Base-by-base conservation (phyloP, 2,329 filamentous ascomycete genomes). In the Colletotrichum horii region DNA sequence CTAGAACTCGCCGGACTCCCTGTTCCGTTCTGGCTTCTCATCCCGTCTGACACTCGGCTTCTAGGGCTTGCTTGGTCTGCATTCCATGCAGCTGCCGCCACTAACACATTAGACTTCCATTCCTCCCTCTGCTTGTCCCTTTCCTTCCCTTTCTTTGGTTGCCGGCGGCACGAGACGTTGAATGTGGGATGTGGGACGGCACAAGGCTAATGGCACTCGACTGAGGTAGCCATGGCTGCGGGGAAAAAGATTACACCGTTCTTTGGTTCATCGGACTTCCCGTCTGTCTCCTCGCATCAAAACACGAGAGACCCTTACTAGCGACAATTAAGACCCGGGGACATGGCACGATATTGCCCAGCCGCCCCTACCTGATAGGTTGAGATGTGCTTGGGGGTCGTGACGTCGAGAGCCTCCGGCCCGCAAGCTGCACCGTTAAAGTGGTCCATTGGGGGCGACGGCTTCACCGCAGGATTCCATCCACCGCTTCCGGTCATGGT, bases 241-340 rank as follows among this genome's bases (percentile, higher is more conserved):
- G 66, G 72, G 61, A 61, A 55, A 60, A 38, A 26, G 38, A 26
- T 15, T 34, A 75, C 48, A 66, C 69, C 69, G 38, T 66, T 72
- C 26, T 58, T 67, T 48, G 36, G 71, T 48, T 67, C 69, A 67
- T 72, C 69, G 38, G 62, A 67, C 69, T 62, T 75, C 52, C 72
- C 69, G 60, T 65, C 38, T n/a, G 22, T 56, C 30, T 30, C 36
- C 48, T 61, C 30, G 34, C 61, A 55, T 36, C 30, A 74, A 32
- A 70, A 70, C 67, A 61, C 61, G 68, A 74, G 28, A 70, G 28
- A 26, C 43, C 71, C 66, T 65, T 70, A 70, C 67, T 66, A 32
- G 60, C 48, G 26, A 34, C 48, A n/a, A 66, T 38, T 61, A 71
- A 71, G 67, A 61, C 71, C 68, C 67, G 34, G 52, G 67, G 60